These are phyloP conservation scores for Talaromyces islandicus DNA, from an alignment of 2,329 filamentous ascomycete genomes.

Conservation along the genomic window DNA sequence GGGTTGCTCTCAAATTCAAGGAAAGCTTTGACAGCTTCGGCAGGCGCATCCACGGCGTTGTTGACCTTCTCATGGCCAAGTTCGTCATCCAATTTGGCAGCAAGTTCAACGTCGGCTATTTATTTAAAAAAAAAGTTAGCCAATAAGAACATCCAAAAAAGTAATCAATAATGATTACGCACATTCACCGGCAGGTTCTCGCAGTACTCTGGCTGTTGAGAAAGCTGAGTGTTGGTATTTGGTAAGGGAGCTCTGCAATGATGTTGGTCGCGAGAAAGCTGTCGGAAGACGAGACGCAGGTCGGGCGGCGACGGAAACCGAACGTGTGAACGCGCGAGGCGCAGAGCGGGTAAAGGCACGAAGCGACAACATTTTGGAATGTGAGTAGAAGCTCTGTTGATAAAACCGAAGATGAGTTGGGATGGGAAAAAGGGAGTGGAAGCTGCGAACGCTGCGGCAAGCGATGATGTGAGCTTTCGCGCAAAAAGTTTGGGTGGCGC, in stretches of 20 bases:
- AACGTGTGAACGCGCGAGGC: conserved; percentile 57
- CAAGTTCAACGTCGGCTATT: conserved; percentile 68
- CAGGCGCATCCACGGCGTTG: conserved; percentile 66
- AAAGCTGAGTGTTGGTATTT: conserved; percentile 35
- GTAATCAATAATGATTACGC: background rate
- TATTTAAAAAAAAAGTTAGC: conserved; percentile 1
- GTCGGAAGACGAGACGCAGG: conserved; percentile 44
- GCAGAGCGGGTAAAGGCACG: conserved; percentile 60
- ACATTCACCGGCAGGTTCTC: conserved; percentile 44
- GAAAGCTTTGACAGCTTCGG: conserved; percentile 90
- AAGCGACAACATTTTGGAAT: conserved; percentile 61
- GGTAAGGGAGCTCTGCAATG: conserved; percentile 24
- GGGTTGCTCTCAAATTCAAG: conserved; percentile 79
- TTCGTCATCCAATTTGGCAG: conserved; percentile 79
- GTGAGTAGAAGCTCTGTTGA: background rate
- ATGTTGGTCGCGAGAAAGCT: conserved; percentile 42
- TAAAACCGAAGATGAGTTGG: background rate
- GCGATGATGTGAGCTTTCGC: conserved; percentile 12
- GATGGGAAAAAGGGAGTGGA: background rate
- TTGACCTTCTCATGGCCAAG: conserved; percentile 77
- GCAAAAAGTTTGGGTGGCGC: conserved; percentile 19
- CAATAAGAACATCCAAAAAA: background rate
- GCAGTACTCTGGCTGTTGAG: conserved; percentile 38
- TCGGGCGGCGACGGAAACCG: conserved; percentile 45
- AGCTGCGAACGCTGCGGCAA: background rate